Percentiles rank a stretch among this genome's conserved stretches.
phyloP scores from a whole-genome alignment of 108 stramenopile species.

The Pseudonitzschia multiseries region DNA sequence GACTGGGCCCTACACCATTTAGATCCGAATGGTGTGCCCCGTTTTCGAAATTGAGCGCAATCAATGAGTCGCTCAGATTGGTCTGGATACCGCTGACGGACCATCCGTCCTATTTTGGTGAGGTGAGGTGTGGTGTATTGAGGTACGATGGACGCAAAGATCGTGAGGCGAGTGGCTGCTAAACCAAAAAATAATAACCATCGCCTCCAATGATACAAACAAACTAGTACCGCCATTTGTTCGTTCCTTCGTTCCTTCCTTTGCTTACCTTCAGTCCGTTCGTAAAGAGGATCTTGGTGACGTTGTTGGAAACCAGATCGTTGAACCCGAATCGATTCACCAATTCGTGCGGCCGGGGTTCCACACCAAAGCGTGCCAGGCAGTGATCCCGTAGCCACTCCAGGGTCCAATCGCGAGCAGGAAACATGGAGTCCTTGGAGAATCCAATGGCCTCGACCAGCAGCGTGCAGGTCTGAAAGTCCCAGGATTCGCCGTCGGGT shows the following conservation, averaged over 20 bases:
- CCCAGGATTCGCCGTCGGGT: conserved; percentile 70
- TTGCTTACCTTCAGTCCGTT: conserved; percentile 55
- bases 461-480: conserved; percentile 52
- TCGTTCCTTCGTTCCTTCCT: background rate
- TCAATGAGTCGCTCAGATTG: conserved; percentile 48
- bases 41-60: conserved; percentile 73
- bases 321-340: conserved; percentile 24
- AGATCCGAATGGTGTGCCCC: conserved; percentile 84
- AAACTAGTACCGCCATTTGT: too few species aligned
- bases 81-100: conserved; percentile 58
- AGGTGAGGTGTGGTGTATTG: background rate
- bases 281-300: conserved; percentile 75
- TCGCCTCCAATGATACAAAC: background rate
- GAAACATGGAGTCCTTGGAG: conserved; percentile 69
- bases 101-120: conserved; percentile 23
- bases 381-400: conserved; percentile 60
- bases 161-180: background rate
- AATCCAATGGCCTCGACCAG: conserved; percentile 72
- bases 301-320: conserved; percentile 49
- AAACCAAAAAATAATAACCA: background rate
- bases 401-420: conserved; percentile 57
- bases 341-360: conserved; percentile 56
- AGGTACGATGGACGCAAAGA: background rate
- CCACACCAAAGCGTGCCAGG: conserved; percentile 61
- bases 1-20: conserved; percentile 45